Evolutionary conservation across 148 eudicot genomes (phyloP).

Genomic region (Simmondsia chinensis): DNA sequence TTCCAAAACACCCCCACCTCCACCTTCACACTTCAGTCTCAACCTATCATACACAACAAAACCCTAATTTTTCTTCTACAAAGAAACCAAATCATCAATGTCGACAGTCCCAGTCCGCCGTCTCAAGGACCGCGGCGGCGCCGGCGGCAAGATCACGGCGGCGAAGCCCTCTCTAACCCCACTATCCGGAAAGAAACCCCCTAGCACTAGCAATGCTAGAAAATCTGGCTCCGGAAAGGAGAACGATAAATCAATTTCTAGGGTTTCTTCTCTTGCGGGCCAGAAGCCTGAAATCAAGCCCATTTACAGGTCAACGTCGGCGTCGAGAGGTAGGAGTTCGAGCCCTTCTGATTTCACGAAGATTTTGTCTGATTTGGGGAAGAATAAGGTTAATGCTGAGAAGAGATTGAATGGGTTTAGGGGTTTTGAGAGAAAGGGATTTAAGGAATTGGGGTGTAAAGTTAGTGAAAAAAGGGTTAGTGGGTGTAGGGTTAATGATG

Average conservation of each 20-base stretch:
- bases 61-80: not conserved
- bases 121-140: conserved; percentile 39
- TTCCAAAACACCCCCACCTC: not conserved
- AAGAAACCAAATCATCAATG: conserved; percentile 3
- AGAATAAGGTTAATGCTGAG: conserved; percentile 26
- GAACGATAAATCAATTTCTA: conserved; percentile 40
- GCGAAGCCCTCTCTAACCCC: conserved; percentile 33
- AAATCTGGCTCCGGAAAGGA: conserved; percentile 40
- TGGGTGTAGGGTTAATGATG: conserved; percentile 16
- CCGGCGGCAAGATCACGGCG: conserved; percentile 21
- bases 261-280: conserved; percentile 32
- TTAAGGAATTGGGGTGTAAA: conserved; percentile 9
- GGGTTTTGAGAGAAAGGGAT: conserved; percentile 26
- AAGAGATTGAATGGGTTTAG: conserved; percentile 15
- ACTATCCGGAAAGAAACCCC: conserved; percentile 19
- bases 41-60: not conserved
- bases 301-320: conserved; percentile 34
- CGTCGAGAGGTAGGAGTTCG: conserved; percentile 75
- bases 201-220: conserved; percentile 7
- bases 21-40: not conserved
- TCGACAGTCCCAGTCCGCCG: conserved; percentile 39
- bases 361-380: conserved; percentile 45
- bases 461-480: conserved; percentile 5
- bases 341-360: conserved; percentile 65
- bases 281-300: conserved; percentile 49